Evolutionary conservation across 1,139 yeast species (phyloP).

Genomic region (Pichia sp.): DNA sequence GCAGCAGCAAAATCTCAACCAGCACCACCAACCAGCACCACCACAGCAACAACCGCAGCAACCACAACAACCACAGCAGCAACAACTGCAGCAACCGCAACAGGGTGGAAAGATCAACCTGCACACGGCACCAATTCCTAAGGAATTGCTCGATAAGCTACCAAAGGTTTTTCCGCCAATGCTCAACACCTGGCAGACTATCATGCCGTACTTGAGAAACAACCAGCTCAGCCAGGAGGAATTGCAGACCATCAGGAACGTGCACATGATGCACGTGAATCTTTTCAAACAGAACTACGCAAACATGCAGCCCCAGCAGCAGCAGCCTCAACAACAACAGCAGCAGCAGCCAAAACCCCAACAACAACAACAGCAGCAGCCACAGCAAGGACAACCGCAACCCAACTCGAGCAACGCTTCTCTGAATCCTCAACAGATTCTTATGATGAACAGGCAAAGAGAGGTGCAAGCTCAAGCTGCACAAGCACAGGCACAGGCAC

Average conservation of each 20-base stretch:
- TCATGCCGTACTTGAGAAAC: constrained; percentile 59
- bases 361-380: constrained; percentile 24
- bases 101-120: constrained; percentile 35
- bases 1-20: constrained; percentile 7
- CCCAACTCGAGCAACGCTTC: constrained; percentile 22
- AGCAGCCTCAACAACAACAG: constrained; percentile 23
- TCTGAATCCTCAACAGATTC: constrained; percentile 31
- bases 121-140: constrained; percentile 68
- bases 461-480: constrained; percentile 22
- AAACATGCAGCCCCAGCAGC: constrained; percentile 12
- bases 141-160: constrained; percentile 60
- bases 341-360: constrained; percentile 28
- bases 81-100: constrained; percentile 20
- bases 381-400: constrained; percentile 20
- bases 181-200: constrained; percentile 78
- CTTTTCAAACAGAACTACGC: constrained; percentile 34
- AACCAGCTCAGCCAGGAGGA: constrained; percentile 53
- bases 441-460: constrained; percentile 29
- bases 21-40: constrained; percentile 2
- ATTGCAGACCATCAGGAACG: constrained; percentile 54
- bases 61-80: constrained; percentile 18
- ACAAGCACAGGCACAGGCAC: constrained; percentile 14
- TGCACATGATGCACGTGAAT: constrained; percentile 55
- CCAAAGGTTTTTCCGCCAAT: constrained; percentile 76
- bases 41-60: constrained; percentile 14